Base-by-base conservation (phyloP, 805 yeast genomes). In the Sungouiozyma ichnusensis region DNA sequence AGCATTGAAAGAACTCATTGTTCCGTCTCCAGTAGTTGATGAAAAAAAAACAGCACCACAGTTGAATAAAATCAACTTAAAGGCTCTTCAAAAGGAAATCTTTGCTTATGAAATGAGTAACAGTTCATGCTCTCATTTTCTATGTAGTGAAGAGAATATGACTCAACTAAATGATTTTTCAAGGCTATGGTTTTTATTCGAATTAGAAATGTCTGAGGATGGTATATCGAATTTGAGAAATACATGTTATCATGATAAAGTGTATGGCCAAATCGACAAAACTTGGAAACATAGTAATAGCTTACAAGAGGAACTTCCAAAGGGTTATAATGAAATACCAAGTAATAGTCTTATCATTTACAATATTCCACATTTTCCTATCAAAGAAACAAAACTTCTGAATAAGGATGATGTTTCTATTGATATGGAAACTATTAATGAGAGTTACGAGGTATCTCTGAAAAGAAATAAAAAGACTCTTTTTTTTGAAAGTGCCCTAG, bases 121-220 rank as follows among this genome's bases (percentile, higher is more conserved):
- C 1, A 35, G 33, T 9, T 19, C 31, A 3, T 52, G 58, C 35
- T 39, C 40, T 3, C 61, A 57, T 48, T 45, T 36, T n/a, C 41
- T 53, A 14, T 54, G 57, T 33, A 46, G 49, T 19, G 13, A 16
- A 3, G 42, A 44, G 16, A 50, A 48, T 35, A 46, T 51, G 42
- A 27, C 29, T 7, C 6, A n/a, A 9, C 20, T 38, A 6, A 14
- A 48, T n/a, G 38, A 39, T 15, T 32, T 43, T 34, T 44, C 49
- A 7, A 48, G 58, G 20, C 34, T 46, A n/a, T 57, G 61, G 59
- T 52, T 60, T 18, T 46, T 62, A 15, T 60, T 61, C 38, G 66
- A 62, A 15, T 39, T 62, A 34, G 66, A 62, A 40, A 50, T 60
- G 56, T 45, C 52, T 14, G 45, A 36, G 7, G 50, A 48, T 38